A percentile compares a stretch with the other conserved stretches of the same genome.
Evolutionary conservation across 306 rosid genomes (phyloP).

Genomic region (Herpetospermum pedunculosum): DNA sequence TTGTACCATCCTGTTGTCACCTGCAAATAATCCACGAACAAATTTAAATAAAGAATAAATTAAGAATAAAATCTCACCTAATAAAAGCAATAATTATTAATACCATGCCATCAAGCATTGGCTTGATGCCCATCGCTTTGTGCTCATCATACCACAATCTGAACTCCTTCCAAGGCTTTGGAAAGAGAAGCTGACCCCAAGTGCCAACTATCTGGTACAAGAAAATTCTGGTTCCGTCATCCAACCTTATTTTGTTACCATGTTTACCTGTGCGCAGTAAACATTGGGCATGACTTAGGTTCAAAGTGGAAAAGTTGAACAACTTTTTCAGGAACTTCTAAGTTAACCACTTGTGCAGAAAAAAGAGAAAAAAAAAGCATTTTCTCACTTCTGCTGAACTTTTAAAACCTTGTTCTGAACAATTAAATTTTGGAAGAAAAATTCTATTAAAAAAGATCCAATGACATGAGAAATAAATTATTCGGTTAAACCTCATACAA

Average conservation of each 20-base stretch:
- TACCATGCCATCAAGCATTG: constrained; percentile 91
- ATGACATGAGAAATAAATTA: background rate
- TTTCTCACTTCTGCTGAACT: background rate
- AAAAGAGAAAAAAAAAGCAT: background rate
- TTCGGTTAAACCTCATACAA: background rate
- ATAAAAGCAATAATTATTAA: background rate
- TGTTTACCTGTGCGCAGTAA: constrained; percentile 55
- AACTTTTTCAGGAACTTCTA: background rate
- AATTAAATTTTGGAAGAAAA: background rate
- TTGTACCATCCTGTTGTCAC: constrained; percentile 92
- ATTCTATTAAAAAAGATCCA: background rate
- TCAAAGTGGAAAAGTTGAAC: background rate
- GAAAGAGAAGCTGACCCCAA: constrained; percentile 98
- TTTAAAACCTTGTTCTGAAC: background rate
- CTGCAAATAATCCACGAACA: constrained; percentile 31
- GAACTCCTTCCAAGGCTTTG: constrained; percentile 95
- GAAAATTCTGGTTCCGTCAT: constrained; percentile 47
- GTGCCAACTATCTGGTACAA: constrained; percentile 91
- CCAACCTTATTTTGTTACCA: constrained; percentile 66
- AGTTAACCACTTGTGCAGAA: background rate
- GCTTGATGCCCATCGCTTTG: constrained; percentile 63
- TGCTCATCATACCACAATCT: constrained; percentile 88
- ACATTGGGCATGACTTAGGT: background rate
- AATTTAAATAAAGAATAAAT: background rate
- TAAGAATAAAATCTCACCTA: constrained; percentile 3